Conservation (phyloP, 2,329 filamentous ascomycete genomes). For the Berkeleyomyces rouxiae region DNA sequence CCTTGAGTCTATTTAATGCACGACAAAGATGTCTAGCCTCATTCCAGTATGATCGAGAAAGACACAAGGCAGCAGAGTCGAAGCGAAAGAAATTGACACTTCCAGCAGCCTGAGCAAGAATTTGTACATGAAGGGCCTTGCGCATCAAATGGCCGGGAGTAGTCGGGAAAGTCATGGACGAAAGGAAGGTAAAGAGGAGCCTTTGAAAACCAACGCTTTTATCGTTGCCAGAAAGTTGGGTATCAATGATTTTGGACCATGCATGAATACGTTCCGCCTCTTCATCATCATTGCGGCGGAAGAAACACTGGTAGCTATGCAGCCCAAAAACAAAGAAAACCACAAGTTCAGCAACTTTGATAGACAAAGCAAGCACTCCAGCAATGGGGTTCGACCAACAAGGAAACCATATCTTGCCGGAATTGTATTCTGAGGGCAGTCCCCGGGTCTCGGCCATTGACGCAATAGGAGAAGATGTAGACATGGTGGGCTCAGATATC, state of each 20-base stretch:
- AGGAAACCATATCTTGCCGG: constrained; percentile 85
- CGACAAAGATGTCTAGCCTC: constrained; percentile 52
- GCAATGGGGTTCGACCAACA: constrained; percentile 63
- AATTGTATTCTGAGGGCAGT: constrained; percentile 70
- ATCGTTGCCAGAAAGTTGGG: constrained; percentile 81
- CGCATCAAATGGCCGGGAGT: constrained; percentile 76
- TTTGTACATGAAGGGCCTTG: constrained; percentile 79
- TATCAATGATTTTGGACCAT: constrained; percentile 85
- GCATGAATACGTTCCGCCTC: constrained; percentile 76
- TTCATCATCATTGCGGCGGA: constrained; percentile 67
- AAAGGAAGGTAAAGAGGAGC: constrained; percentile 69
- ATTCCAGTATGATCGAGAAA: constrained; percentile 66
- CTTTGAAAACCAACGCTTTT: constrained; percentile 77
- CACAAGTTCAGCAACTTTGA: constrained; percentile 72
- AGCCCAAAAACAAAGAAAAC: constrained; percentile 62
- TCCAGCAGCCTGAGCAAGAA: constrained; percentile 33
- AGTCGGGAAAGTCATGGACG: constrained; percentile 70
- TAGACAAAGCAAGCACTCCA: constrained; percentile 62
- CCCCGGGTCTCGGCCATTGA: constrained; percentile 73
- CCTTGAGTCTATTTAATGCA: constrained; percentile 28
- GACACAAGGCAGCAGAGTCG: constrained; percentile 37
- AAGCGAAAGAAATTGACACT: background rate
- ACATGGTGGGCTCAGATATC: constrained; percentile 6
- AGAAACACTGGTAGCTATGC: constrained; percentile 60
- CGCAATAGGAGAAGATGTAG: constrained; percentile 52